Percentiles rank a stretch among this genome's conserved stretches.
Conservation (phyloP, 1,139 yeast genomes). For the Diutina scorzettiae region DNA sequence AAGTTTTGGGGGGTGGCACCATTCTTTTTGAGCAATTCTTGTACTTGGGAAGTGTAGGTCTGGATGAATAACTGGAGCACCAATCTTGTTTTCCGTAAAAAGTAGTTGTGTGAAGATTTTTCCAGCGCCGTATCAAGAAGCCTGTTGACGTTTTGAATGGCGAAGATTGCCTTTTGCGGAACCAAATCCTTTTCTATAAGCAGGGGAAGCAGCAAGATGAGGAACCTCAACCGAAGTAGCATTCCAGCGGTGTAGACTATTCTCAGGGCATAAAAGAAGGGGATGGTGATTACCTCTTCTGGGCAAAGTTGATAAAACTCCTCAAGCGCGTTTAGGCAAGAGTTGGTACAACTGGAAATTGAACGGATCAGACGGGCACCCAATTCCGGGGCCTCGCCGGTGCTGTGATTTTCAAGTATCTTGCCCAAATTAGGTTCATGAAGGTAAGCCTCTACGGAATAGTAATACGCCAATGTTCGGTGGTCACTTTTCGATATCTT, state of each 20-base stretch:
- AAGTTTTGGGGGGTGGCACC: slow-evolving; percentile 18
- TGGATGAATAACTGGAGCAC: slow-evolving; percentile 47
- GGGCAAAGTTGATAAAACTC: slow-evolving; percentile 33
- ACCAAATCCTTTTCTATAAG: slow-evolving; percentile 36
- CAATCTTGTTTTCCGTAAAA: slow-evolving; percentile 39
- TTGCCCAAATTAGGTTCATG: slow-evolving; percentile 38
- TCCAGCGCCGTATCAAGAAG: slow-evolving; percentile 25
- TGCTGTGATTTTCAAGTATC: slow-evolving; percentile 12
- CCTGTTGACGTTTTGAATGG: slow-evolving; percentile 32
- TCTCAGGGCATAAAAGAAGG: slow-evolving; percentile 52
- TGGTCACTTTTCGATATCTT: slow-evolving; percentile 28
- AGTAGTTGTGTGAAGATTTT: slow-evolving; percentile 34
- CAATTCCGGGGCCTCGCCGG: slow-evolving; percentile 11
- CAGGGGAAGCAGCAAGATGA: slow-evolving; percentile 43
- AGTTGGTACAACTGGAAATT: slow-evolving; percentile 39
- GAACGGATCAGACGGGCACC: slow-evolving; percentile 22
- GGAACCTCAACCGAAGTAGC: slow-evolving; percentile 45
- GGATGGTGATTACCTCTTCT: slow-evolving; percentile 40
- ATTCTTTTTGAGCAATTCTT: slow-evolving; percentile 18
- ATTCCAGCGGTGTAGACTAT: slow-evolving; percentile 59
- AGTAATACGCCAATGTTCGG: slow-evolving; percentile 37
- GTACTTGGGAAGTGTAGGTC: slow-evolving; percentile 46
- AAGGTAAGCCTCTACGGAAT: slow-evolving; percentile 62
- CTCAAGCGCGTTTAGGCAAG: slow-evolving; percentile 42
- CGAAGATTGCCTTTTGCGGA: slow-evolving; percentile 34